Evolutionary conservation across 2,329 filamentous ascomycete genomes (phyloP).

Genomic region (Akanthomyces uredinophilus): DNA sequence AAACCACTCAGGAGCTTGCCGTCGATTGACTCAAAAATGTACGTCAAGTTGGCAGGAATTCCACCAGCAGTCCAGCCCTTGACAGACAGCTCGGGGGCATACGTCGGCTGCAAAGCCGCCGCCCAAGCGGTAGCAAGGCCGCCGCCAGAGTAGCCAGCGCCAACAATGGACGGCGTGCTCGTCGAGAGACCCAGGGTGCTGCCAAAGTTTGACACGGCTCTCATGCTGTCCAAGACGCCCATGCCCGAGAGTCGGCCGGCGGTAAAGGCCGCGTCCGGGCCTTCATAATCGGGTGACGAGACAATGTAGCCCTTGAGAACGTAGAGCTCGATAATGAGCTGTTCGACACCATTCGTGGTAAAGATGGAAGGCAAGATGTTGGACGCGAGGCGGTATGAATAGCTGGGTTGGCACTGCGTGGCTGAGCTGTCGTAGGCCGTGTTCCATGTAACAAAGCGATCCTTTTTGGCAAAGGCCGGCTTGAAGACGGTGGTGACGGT

Average conservation of each 20-base stretch:
- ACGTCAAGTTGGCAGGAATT: background rate
- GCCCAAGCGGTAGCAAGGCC: slow-evolving; percentile 8
- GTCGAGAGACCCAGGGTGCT: background rate
- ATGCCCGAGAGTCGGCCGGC: background rate
- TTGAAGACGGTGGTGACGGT: slow-evolving; percentile 11
- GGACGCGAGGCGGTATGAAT: slow-evolving; percentile 1
- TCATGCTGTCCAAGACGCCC: slow-evolving; percentile 3
- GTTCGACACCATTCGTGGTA: background rate
- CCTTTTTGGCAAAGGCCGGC: background rate
- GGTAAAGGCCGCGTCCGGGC: background rate
- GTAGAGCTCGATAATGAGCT: background rate
- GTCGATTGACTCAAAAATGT: background rate
- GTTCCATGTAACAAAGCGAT: slow-evolving; percentile 5
- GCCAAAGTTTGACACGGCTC: background rate
- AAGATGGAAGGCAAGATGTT: background rate
- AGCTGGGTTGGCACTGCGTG: slow-evolving; percentile 8
- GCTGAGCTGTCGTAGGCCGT: slow-evolving; percentile 11
- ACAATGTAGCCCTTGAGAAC: slow-evolving; percentile 1
- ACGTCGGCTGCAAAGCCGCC: background rate
- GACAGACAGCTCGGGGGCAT: slow-evolving; percentile 5
- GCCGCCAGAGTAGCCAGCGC: slow-evolving; percentile 7
- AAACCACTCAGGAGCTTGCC: background rate
- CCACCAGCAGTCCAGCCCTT: slow-evolving; percentile 4
- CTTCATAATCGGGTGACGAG: slow-evolving; percentile 1
- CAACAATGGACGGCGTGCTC: background rate